Conservation (phyloP, 2,329 filamentous ascomycete genomes). For the Fusarium hainanense region DNA sequence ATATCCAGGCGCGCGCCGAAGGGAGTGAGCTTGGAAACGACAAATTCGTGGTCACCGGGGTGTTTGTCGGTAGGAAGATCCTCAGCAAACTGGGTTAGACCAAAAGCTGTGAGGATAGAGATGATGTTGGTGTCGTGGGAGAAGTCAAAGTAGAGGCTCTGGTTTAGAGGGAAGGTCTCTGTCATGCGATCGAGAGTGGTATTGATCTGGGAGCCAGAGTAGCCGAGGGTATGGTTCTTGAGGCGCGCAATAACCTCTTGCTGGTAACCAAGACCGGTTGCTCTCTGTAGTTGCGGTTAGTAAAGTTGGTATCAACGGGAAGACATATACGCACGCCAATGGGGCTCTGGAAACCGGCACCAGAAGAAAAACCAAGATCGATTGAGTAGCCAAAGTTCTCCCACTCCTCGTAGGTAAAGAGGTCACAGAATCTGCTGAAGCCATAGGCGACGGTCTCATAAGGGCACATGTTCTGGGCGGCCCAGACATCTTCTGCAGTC, state of each 20-base stretch:
- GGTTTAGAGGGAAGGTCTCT: slow-evolving; percentile 77
- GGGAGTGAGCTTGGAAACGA: slow-evolving; percentile 74
- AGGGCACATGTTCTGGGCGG: slow-evolving; percentile 77
- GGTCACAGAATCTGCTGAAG: slow-evolving; percentile 77
- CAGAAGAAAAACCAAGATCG: slow-evolving; percentile 73
- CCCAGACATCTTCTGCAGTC: slow-evolving; percentile 71
- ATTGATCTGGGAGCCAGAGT: slow-evolving; percentile 71
- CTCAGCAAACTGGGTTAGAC: slow-evolving; percentile 74
- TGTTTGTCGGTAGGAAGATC: slow-evolving; percentile 67
- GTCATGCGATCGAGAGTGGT: slow-evolving; percentile 75
- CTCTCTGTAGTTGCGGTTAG: slow-evolving; percentile 57
- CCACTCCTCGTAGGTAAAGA: slow-evolving; percentile 83
- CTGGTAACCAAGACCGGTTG: slow-evolving; percentile 78
- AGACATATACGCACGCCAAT: slow-evolving; percentile 60
- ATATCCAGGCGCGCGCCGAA: slow-evolving; percentile 80
- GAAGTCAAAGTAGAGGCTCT: slow-evolving; percentile 81
- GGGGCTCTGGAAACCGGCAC: slow-evolving; percentile 71
- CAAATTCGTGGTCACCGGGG: slow-evolving; percentile 69
- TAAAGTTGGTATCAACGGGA: neutral
- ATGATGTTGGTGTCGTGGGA: slow-evolving; percentile 81
- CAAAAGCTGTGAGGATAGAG: slow-evolving; percentile 76
- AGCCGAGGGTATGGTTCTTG: slow-evolving; percentile 71
- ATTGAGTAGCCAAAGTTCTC: slow-evolving; percentile 76
- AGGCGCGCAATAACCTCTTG: slow-evolving; percentile 78
- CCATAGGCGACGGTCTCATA: slow-evolving; percentile 84